Evolutionary conservation across 345 rosid species (phyloP).

Genomic region (Eucalyptus microcorys): DNA sequence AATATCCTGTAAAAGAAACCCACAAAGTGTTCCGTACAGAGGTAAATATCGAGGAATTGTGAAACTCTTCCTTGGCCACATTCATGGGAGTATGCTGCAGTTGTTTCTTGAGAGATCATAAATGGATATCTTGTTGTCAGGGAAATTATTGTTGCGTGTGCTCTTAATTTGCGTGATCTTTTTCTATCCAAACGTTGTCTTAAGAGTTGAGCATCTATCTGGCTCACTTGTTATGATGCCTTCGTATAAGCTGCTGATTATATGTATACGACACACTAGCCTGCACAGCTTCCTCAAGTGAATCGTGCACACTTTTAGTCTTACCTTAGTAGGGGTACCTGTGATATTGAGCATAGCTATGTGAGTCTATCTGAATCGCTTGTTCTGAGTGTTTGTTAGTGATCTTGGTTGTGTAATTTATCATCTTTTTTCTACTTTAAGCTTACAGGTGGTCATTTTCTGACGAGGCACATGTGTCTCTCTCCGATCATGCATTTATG

Average conservation of each 20-base stretch:
- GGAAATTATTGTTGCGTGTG: background rate
- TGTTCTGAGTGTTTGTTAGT: background rate
- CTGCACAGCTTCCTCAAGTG: background rate
- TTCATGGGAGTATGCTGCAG: background rate
- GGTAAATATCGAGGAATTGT: conserved; percentile 20
- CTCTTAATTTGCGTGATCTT: background rate
- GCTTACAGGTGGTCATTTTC: background rate
- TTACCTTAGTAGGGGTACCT: background rate
- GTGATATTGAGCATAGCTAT: background rate
- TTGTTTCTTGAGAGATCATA: background rate
- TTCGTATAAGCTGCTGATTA: background rate
- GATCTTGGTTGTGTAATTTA: background rate
- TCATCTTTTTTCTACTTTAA: background rate
- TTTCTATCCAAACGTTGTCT: background rate
- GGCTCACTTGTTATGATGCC: background rate
- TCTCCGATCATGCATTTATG: background rate
- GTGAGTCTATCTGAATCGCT: background rate
- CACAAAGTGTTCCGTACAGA: conserved; percentile 66
- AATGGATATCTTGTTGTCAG: background rate
- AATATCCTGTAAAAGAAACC: conserved; percentile 84
- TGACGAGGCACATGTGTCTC: background rate
- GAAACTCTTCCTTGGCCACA: background rate
- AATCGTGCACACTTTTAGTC: background rate
- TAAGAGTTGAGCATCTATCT: background rate
- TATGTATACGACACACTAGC: background rate